Conservation (phyloP, 495 filamentous ascomycete species). For the Daldinia loculata region DNA sequence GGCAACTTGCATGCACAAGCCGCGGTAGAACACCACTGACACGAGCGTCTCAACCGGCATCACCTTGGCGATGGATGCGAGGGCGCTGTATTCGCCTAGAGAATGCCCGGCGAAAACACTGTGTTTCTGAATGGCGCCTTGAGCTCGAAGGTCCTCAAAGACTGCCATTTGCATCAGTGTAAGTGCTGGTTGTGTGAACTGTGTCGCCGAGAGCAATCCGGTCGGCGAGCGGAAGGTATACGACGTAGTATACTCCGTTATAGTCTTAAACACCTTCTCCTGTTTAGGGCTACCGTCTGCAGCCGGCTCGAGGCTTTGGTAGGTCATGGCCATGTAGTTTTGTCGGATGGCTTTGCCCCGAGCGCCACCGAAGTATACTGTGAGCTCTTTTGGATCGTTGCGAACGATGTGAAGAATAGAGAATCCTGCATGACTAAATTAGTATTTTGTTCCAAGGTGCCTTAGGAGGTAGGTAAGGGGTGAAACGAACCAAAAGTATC, state of each 20-base stretch:
- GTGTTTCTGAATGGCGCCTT: conserved; percentile 83
- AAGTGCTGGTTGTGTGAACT: conserved; percentile 90
- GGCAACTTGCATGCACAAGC: conserved; percentile 91
- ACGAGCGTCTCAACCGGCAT: conserved; percentile 93
- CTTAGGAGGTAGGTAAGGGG: neutral
- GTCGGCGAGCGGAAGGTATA: conserved; percentile 89
- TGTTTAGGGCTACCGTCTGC: conserved; percentile 82
- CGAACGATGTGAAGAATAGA: conserved; percentile 90
- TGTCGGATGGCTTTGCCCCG: conserved; percentile 86
- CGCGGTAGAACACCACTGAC: conserved; percentile 90
- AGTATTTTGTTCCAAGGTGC: conserved; percentile 26
- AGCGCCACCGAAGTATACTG: conserved; percentile 87
- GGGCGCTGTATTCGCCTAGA: conserved; percentile 87
- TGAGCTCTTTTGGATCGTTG: conserved; percentile 91
- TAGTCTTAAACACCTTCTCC: conserved; percentile 92
- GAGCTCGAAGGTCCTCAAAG: conserved; percentile 87
- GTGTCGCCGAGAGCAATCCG: conserved; percentile 85
- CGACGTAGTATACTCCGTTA: conserved; percentile 78
- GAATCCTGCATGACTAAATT: conserved; percentile 61
- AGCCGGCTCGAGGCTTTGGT: conserved; percentile 73
- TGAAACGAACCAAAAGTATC: conserved; percentile 78
- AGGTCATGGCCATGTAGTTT: conserved; percentile 95
- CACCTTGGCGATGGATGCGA: conserved; percentile 87
- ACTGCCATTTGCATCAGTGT: conserved; percentile 93
- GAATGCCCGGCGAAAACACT: conserved; percentile 90